Evolutionary conservation across 208 protist genomes (phyloP).

Genomic region (Blastocrithidia nonstop): DNA sequence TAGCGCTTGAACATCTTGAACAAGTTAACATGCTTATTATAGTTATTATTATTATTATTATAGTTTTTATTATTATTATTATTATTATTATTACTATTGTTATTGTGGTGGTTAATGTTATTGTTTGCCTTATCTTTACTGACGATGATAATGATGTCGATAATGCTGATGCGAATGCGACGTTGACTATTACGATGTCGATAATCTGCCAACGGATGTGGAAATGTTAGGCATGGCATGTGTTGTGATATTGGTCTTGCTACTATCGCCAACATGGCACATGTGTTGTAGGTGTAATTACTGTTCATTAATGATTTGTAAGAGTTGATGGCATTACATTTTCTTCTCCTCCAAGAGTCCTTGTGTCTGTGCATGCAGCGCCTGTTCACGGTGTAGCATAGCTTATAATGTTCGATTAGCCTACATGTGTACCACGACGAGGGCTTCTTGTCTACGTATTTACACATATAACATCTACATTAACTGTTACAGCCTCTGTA

Average conservation of each 20-base stretch:
- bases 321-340: slow-evolving; percentile 11
- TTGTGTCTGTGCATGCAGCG: slow-evolving; percentile 18
- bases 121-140: not conserved
- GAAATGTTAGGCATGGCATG: too few species aligned
- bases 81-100: not conserved
- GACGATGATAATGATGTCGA: not conserved
- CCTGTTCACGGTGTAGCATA: slow-evolving; percentile 42
- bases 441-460: slow-evolving; percentile 32
- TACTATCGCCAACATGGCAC: too few species aligned
- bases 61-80: not conserved
- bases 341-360: slow-evolving; percentile 22
- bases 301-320: slow-evolving; percentile 1
- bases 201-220: too few species aligned
- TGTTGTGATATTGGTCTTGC: too few species aligned
- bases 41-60: not conserved
- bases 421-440: slow-evolving; percentile 41
- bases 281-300: too few species aligned
- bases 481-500: slow-evolving; percentile 33
- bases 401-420: slow-evolving; percentile 53
- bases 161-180: not conserved
- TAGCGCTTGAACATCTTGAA: too few species aligned
- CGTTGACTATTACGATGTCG: too few species aligned
- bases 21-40: too few species aligned
- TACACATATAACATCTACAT: slow-evolving; percentile 52
- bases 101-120: not conserved